Conservation (phyloP, 176 grass and related monocot genomes). For the Zoysia japonica region DNA sequence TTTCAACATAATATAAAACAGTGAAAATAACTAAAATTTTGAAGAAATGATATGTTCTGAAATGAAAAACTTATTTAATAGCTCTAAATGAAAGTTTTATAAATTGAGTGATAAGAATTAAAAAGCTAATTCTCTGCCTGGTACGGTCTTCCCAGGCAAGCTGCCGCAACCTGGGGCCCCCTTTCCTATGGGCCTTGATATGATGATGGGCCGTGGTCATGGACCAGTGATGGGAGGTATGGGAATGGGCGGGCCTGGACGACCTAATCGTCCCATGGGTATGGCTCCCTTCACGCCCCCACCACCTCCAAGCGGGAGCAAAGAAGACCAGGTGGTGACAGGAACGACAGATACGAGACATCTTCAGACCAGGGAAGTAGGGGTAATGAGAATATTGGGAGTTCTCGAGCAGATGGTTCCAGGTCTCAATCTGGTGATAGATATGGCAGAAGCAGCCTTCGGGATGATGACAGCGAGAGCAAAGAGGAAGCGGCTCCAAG, state of each 20-base stretch:
- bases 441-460: slow-evolving; percentile 44
- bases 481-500: slow-evolving; percentile 84
- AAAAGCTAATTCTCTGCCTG: slow-evolving; percentile 32
- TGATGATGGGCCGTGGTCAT: slow-evolving; percentile 82
- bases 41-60: too few relatives aligned
- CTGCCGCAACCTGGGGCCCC: slow-evolving; percentile 54
- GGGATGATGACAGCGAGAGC: slow-evolving; percentile 75
- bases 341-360: slow-evolving; percentile 54
- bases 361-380: slow-evolving; percentile 67
- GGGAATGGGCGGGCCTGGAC: slow-evolving; percentile 62
- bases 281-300: slow-evolving; percentile 66
- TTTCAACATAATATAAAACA: too few relatives aligned
- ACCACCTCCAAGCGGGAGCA: slow-evolving; percentile 56
- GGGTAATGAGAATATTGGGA: slow-evolving; percentile 51
- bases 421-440: slow-evolving; percentile 58
- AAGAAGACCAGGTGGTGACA: slow-evolving; percentile 57
- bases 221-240: slow-evolving; percentile 82
- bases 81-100: too few relatives aligned
- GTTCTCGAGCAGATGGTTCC: slow-evolving; percentile 48
- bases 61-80: too few relatives aligned
- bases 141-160: slow-evolving; percentile 77
- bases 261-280: slow-evolving; percentile 73
- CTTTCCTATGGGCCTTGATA: slow-evolving; percentile 73
- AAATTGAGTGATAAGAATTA: too few relatives aligned
- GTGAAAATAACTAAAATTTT: too few relatives aligned